Evolutionary conservation across 345 rosid genomes (phyloP).

Genomic region (Viola odorata): DNA sequence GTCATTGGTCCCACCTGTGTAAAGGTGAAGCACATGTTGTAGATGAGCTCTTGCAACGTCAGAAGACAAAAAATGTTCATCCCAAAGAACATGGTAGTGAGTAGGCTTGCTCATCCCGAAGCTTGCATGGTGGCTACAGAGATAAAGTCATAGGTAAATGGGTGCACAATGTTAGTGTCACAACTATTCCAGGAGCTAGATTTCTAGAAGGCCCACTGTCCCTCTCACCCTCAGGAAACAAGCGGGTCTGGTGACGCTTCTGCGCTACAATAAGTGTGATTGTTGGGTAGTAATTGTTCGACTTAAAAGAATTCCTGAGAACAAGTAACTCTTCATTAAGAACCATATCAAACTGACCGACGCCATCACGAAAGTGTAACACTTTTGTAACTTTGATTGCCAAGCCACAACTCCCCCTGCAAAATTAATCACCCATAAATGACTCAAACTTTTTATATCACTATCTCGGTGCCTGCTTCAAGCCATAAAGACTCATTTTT

Average conservation of each 20-base stretch:
- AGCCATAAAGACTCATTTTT: too few relatives aligned
- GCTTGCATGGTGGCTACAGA: slow-evolving; percentile 73
- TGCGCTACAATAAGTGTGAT: slow-evolving; percentile 70
- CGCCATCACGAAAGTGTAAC: slow-evolving; percentile 51
- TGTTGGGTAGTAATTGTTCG: slow-evolving; percentile 43
- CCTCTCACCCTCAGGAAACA: slow-evolving; percentile 44
- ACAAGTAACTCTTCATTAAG: slow-evolving; percentile 55
- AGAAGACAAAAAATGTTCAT: slow-evolving; percentile 57
- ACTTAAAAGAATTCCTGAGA: slow-evolving; percentile 38
- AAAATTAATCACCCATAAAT: too few relatives aligned
- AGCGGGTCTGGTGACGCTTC: slow-evolving; percentile 77
- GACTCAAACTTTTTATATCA: too few relatives aligned
- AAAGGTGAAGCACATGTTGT: slow-evolving; percentile 76
- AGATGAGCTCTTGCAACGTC: slow-evolving; percentile 69
- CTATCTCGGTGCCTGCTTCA: too few relatives aligned
- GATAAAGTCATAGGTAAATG: slow-evolving; percentile 64
- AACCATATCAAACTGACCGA: slow-evolving; percentile 87
- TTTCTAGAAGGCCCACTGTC: slow-evolving; percentile 54
- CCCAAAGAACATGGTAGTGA: slow-evolving; percentile 72
- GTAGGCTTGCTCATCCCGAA: slow-evolving; percentile 86
- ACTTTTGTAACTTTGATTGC: too few relatives aligned
- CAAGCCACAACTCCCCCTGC: too few relatives aligned
- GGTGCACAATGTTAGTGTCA: slow-evolving; percentile 61
- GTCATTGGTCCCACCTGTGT: too few relatives aligned
- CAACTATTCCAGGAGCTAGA: slow-evolving; percentile 72